Evolutionary conservation across 441 rosid species (phyloP), one percentile per base, ranked within the genome.

Genomic region (Capsella rubella): DNA sequence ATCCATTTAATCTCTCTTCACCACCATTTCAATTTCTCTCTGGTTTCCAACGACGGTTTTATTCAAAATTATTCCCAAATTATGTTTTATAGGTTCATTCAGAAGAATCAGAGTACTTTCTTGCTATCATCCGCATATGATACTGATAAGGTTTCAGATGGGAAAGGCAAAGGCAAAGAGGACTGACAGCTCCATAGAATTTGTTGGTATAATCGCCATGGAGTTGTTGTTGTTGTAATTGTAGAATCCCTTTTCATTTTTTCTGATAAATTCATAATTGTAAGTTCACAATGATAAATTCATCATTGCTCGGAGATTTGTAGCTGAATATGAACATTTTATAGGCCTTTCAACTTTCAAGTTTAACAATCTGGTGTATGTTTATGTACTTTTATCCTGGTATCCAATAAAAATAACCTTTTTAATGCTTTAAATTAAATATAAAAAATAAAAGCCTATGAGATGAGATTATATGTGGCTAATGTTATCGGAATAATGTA

Each of bases 71-170:
- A 21, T 21, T 21, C 25, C 25, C 25, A 21, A 21, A 21, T 21
- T 21, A 1, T 21, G 25, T 21, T 21, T 4, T 57, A 77, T 85
- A 95, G 99, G 80, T 95, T 86, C 74, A 77, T 95, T 80, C 98
- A 92, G 82, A 95, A 90, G 85, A 92, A 95, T 68, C 99, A 95
- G 69, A 84, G 87, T 69, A 82, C 79, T 8, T 89, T 86, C 81
- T 89, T 92, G 87, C 84, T 83, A 16, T 79, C 75, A 65, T 58
- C 96, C 34, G 84, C 91, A 8, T 89, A 95, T 42, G 96, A 90
- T 37, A 55, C 75, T 35, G 81, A 72, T 35, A 72, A 72, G 63
- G 90, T 78, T 8, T 74, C 83, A 10, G 95, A 89, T 69, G 79
- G 81, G 58, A 88, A 89, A 85, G 94, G 87, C 79, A 92, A 92